Evolutionary conservation across 305 asterid species (phyloP).

Genomic region (Solanum aculeatissimum): DNA sequence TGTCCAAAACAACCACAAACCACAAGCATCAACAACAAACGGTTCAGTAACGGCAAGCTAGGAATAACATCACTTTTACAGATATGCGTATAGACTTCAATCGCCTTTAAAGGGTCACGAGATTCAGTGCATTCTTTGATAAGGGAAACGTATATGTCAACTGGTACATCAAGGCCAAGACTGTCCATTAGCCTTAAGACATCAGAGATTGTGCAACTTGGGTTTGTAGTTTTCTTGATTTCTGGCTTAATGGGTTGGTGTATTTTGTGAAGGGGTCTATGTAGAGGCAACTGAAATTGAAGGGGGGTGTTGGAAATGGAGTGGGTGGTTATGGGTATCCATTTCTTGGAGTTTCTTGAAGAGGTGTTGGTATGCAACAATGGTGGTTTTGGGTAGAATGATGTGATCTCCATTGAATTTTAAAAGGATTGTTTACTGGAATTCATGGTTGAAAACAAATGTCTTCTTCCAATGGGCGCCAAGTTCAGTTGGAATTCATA

Average conservation of each 20-base stretch:
- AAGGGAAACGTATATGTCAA: slow-evolving; percentile 44
- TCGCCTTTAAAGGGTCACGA: slow-evolving; percentile 34
- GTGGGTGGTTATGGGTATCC: background rate
- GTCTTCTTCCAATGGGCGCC: background rate
- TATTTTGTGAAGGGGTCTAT: slow-evolving; percentile 27
- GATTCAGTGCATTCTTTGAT: slow-evolving; percentile 48
- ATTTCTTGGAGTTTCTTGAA: background rate
- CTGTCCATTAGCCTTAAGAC: slow-evolving; percentile 46
- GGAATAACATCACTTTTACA: slow-evolving; percentile 21
- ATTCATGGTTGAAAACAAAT: background rate
- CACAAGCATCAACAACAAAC: slow-evolving; percentile 40
- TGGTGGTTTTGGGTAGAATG: background rate
- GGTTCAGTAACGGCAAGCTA: slow-evolving; percentile 26
- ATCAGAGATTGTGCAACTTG: slow-evolving; percentile 38
- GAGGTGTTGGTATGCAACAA: background rate
- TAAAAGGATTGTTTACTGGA: background rate
- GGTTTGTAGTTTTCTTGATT: slow-evolving; percentile 3
- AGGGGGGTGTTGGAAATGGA: slow-evolving; percentile 1
- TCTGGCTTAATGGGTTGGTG: slow-evolving; percentile 18
- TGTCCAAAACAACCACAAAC: slow-evolving; percentile 19
- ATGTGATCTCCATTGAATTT: background rate
- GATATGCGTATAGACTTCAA: slow-evolving; percentile 41
- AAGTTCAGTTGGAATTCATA: background rate
- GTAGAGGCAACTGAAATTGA: slow-evolving; percentile 33
- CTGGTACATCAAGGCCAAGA: slow-evolving; percentile 36